Base-by-base conservation (phyloP, 2,329 filamentous ascomycete genomes). In the Penicillium sp. region DNA sequence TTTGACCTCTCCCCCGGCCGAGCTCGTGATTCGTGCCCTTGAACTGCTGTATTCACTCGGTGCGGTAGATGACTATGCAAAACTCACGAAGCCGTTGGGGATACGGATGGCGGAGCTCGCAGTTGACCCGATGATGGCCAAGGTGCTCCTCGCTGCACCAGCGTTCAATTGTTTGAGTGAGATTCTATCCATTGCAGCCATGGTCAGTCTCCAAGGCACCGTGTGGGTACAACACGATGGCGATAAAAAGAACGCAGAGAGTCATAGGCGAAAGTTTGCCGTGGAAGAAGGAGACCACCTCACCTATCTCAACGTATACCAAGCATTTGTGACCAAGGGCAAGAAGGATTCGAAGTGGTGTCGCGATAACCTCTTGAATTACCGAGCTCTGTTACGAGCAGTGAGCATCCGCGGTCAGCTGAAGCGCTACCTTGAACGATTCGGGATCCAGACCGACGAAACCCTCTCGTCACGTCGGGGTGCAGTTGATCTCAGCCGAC, bases 121-220 rank as follows among this genome's bases (percentile, higher is more conserved):
- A 0, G 83, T 97, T 7, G 90, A 96, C 62, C 94, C 94, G 0
- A 96, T 96, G 90, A 94, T 96, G 82, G 90, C 88, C 6, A 95
- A 92, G 73, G 89, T 88, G 0, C 78, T 96, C 4, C 82, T 97
- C 8, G 83, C 86, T 16, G 88, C 92, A 0, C 76, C 83, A 4
- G 78, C 81, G 0, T 95, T 96, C 71, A 80, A 80, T 33, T 96
- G 92, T 61, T 74, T 95, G 11, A 87, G 84, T 66, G 92, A 96
- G 70, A 88, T 97, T 46, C 79, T 97, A 24, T 90, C 87, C 2
- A 95, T 97, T 58, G 90, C 92, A 5, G 92, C 94, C 14, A 97
- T 99, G 92, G 89, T 90, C 30, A 94, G 87, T 56, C 76, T 95
- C 0, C 89, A 92, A 54, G 89, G 90, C 4, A 86, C 83, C 41